Evolutionary conservation across 2,329 filamentous ascomycete genomes (phyloP).

Genomic region (Talaromyces piceae): DNA sequence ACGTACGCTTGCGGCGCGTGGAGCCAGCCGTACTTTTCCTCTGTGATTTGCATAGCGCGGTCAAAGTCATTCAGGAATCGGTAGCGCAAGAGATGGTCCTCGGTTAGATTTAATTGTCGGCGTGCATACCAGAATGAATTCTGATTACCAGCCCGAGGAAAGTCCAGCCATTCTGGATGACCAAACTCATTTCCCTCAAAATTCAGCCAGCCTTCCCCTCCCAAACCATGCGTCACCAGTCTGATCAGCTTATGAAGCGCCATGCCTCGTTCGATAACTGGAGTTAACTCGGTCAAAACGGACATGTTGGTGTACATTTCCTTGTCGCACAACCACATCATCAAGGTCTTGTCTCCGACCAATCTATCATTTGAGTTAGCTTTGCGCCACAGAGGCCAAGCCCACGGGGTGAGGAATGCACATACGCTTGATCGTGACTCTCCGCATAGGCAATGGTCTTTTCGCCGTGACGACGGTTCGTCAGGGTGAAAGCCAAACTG

Average conservation of each 20-base stretch:
- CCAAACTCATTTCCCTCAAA: slow-evolving; percentile 99
- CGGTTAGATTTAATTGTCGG: slow-evolving; percentile 85
- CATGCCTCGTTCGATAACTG: slow-evolving; percentile 83
- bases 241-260: slow-evolving; percentile 96
- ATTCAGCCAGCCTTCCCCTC: slow-evolving; percentile 95
- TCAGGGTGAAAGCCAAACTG: slow-evolving; percentile 76
- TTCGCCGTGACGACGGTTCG: slow-evolving; percentile 87
- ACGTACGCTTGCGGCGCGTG: slow-evolving; percentile 80
- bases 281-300: slow-evolving; percentile 69
- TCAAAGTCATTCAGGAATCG: slow-evolving; percentile 91
- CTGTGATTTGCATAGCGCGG: slow-evolving; percentile 77
- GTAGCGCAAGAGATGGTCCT: slow-evolving; percentile 80
- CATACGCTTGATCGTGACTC: slow-evolving; percentile 94
- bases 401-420: slow-evolving; percentile 16
- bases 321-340: slow-evolving; percentile 97
- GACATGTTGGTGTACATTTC: slow-evolving; percentile 99
- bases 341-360: slow-evolving; percentile 90
- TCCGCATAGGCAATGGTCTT: slow-evolving; percentile 98
- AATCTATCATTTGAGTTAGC: slow-evolving; percentile 34
- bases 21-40: slow-evolving; percentile 88
- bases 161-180: slow-evolving; percentile 98
- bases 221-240: slow-evolving; percentile 80
- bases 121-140: slow-evolving; percentile 94
- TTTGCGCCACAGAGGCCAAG: slow-evolving; percentile 10
- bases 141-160: slow-evolving; percentile 84